Evolutionary conservation across 306 rosid species (phyloP).

Genomic region (Betula pendula): DNA sequence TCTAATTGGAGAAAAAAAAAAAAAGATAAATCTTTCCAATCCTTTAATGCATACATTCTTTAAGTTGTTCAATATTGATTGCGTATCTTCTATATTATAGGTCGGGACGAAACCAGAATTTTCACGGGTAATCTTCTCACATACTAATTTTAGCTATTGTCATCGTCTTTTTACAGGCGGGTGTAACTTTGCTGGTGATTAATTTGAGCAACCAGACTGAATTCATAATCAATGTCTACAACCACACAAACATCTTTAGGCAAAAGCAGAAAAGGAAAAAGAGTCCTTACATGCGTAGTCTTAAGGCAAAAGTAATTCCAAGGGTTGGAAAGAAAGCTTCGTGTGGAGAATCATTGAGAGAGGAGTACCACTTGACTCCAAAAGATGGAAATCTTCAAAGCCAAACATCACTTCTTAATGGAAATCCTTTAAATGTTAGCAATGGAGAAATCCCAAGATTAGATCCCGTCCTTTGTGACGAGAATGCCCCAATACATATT

Average conservation of each 20-base stretch:
- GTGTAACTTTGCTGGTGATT: conserved; percentile 71
- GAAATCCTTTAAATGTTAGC: conserved; percentile 57
- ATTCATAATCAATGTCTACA: conserved; percentile 46
- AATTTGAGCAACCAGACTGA: conserved; percentile 73
- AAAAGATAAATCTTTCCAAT: no score
- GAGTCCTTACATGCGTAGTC: conserved; percentile 28
- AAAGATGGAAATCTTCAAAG: conserved; percentile 52
- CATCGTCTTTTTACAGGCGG: conserved; percentile 42
- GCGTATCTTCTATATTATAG: no score
- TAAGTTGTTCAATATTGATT: no score
- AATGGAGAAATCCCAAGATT: conserved; percentile 64
- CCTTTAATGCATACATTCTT: no score
- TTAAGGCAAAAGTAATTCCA: conserved; percentile 34
- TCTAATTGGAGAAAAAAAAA: no score
- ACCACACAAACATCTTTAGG: conserved; percentile 9
- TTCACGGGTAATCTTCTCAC: no score
- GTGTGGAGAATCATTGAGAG: conserved; percentile 50
- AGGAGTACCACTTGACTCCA: conserved; percentile 79
- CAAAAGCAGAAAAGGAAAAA: conserved; percentile 18
- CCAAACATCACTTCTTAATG: conserved; percentile 70
- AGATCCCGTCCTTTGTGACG: conserved; percentile 42
- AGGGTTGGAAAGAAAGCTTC: no score
- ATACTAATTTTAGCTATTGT: not conserved
- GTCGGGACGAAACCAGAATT: no score
- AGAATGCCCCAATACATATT: conserved; percentile 43